These are phyloP conservation scores for Hypoxylon sp. DNA, from an alignment of 2,329 filamentous ascomycete species.

Conservation along the genomic window DNA sequence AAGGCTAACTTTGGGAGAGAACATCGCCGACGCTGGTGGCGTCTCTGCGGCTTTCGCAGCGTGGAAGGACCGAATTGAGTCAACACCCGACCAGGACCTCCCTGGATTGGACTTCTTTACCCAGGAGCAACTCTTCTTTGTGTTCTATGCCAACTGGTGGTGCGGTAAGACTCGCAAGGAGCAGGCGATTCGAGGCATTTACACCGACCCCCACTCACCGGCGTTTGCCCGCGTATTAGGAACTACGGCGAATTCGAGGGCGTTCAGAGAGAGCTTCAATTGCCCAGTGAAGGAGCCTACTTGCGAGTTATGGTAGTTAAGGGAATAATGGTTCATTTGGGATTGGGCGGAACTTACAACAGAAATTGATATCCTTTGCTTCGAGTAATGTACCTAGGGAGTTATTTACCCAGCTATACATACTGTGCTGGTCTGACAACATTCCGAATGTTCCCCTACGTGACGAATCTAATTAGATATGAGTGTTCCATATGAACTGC, in stretches of 20 bases:
- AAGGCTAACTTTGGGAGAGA: constrained; percentile 73
- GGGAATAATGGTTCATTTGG: background rate
- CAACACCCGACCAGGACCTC: constrained; percentile 65
- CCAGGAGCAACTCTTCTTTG: constrained; percentile 76
- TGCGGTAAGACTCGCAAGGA: constrained; percentile 75
- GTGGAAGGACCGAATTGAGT: constrained; percentile 70
- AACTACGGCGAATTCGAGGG: constrained; percentile 76
- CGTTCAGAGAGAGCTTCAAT: constrained; percentile 77
- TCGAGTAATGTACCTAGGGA: constrained; percentile 24
- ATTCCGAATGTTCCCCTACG: background rate
- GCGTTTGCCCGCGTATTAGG: constrained; percentile 73
- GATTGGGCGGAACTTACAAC: background rate
- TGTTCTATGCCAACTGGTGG: constrained; percentile 75
- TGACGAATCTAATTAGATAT: background rate
- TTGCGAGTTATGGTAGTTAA: constrained; percentile 76
- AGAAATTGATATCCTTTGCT: constrained; percentile 31
- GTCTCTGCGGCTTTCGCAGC: constrained; percentile 71
- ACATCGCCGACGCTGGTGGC: constrained; percentile 77
- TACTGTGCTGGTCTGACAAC: constrained; percentile 1
- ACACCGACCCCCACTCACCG: constrained; percentile 76
- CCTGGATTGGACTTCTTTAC: constrained; percentile 71
- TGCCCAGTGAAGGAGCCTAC: constrained; percentile 76
- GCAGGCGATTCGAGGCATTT: constrained; percentile 69
- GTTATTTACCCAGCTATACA: background rate
- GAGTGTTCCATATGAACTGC: background rate